phyloP scores from a whole-genome alignment of 129 eudicot genomes.

The Artemisia tridentata region DNA sequence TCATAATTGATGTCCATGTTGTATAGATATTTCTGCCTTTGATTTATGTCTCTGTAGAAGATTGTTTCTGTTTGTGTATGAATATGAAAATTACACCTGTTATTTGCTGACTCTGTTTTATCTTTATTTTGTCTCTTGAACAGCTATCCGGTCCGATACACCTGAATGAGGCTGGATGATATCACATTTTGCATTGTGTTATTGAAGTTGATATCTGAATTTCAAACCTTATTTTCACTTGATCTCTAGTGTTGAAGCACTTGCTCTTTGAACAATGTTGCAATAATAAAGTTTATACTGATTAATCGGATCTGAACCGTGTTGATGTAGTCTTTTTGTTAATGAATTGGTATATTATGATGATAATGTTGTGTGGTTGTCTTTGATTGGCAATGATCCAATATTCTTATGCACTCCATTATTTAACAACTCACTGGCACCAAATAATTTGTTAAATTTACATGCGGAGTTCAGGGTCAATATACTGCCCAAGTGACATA shows the following conservation, averaged over 20 bases:
- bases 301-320: not conserved
- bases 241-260: not conserved
- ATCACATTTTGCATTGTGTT: conserved; percentile 16
- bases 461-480: too few species aligned
- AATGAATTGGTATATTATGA: not conserved
- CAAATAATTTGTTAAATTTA: conserved; percentile 6
- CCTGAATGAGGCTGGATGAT: conserved; percentile 39
- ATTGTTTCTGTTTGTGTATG: too few species aligned
- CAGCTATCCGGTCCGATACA: conserved; percentile 68
- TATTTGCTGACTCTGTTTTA: conserved; percentile 16
- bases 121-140: conserved; percentile 1
- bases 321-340: conserved; percentile 3
- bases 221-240: conserved; percentile 7
- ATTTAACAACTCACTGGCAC: conserved; percentile 12
- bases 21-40: not conserved
- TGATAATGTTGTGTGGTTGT: not conserved
- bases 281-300: conserved; percentile 14
- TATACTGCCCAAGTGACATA: too few species aligned
- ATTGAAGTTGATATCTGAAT: conserved; percentile 16
- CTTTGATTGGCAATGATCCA: not conserved
- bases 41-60: not conserved
- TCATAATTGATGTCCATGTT: not conserved
- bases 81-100: too few species aligned
- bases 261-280: conserved; percentile 15
- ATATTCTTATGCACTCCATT: not conserved